Percentiles rank a stretch among this genome's conserved stretches.
These are phyloP conservation scores for Spiromastix sp. DNA, from an alignment of 2,329 filamentous ascomycete species.

Conservation along the genomic window DNA sequence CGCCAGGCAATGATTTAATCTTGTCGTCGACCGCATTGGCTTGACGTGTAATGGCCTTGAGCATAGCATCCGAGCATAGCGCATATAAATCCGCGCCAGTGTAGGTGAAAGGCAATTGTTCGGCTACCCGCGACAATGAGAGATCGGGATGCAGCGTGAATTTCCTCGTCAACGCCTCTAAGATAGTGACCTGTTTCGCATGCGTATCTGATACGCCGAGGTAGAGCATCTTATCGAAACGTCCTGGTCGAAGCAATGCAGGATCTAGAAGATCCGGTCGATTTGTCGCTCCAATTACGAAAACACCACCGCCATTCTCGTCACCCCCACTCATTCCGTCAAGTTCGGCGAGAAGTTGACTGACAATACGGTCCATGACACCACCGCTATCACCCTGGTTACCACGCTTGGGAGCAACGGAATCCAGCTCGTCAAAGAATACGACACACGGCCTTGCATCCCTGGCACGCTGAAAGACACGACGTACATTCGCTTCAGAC, in stretches of 20 bases:
- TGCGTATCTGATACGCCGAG: slow-evolving; percentile 93
- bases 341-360: slow-evolving; percentile 93
- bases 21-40: slow-evolving; percentile 75
- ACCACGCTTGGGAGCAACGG: slow-evolving; percentile 97
- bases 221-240: slow-evolving; percentile 97
- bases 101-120: slow-evolving; percentile 82
- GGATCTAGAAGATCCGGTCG: slow-evolving; percentile 97
- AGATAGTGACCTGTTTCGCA: slow-evolving; percentile 86
- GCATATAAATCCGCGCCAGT: slow-evolving; percentile 97
- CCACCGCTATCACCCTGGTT: slow-evolving; percentile 92
- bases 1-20: slow-evolving; percentile 53
- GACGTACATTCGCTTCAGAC: slow-evolving; percentile 98
- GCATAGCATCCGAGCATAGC: slow-evolving; percentile 94
- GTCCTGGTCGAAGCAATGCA: slow-evolving; percentile 92
- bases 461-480: slow-evolving; percentile 99
- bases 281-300: slow-evolving; percentile 98
- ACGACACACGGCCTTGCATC: slow-evolving; percentile 96
- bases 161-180: slow-evolving; percentile 90
- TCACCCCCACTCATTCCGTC: slow-evolving; percentile 96
- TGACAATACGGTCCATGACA: slow-evolving; percentile 98
- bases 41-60: slow-evolving; percentile 92
- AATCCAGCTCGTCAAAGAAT: slow-evolving; percentile 97
- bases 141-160: slow-evolving; percentile 75
- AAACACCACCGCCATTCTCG: slow-evolving; percentile 97
- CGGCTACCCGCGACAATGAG: slow-evolving; percentile 63